Conservation (phyloP, 257 asterid species). For the Solanum lignicaule region DNA sequence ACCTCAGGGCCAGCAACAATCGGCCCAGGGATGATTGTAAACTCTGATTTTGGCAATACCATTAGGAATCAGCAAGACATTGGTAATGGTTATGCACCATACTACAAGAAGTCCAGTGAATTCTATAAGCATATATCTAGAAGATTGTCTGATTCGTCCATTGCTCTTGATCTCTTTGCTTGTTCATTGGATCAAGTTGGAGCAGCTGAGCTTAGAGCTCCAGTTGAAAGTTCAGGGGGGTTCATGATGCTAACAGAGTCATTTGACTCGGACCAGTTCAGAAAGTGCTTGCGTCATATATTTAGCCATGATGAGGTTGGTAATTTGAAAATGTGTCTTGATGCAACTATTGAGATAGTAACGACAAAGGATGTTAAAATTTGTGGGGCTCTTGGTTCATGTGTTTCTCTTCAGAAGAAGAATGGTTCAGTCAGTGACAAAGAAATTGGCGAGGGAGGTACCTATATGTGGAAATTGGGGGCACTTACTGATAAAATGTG, state of each 20-base stretch:
- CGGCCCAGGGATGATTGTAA: constrained; percentile 79
- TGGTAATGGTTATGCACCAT: constrained; percentile 38
- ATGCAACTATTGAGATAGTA: constrained; percentile 76
- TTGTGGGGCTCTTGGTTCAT: constrained; percentile 90
- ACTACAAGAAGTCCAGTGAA: constrained; percentile 42
- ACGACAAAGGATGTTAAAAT: constrained; percentile 72
- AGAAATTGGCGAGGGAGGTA: constrained; percentile 74
- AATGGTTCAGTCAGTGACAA: constrained; percentile 53
- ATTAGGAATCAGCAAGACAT: constrained; percentile 84
- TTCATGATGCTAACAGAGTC: constrained; percentile 83
- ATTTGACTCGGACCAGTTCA: constrained; percentile 71
- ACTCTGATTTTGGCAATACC: constrained; percentile 43
- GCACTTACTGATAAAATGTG: constrained; percentile 64
- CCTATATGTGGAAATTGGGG: constrained; percentile 69
- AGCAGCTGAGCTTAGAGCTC: constrained; percentile 67
- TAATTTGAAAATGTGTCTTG: constrained; percentile 61
- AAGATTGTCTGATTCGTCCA: constrained; percentile 63
- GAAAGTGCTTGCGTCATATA: constrained; percentile 58
- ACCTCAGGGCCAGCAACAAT: constrained; percentile 89
- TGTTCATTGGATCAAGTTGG: constrained; percentile 98
- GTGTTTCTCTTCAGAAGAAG: constrained; percentile 46
- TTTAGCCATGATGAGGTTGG: constrained; percentile 52
- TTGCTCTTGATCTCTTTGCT: constrained; percentile 87
- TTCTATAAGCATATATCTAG: constrained; percentile 60
- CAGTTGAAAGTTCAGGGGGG: constrained; percentile 78